Base-by-base conservation (phyloP, 164 flowering plant genomes). In the Tinospora cordifolia region DNA sequence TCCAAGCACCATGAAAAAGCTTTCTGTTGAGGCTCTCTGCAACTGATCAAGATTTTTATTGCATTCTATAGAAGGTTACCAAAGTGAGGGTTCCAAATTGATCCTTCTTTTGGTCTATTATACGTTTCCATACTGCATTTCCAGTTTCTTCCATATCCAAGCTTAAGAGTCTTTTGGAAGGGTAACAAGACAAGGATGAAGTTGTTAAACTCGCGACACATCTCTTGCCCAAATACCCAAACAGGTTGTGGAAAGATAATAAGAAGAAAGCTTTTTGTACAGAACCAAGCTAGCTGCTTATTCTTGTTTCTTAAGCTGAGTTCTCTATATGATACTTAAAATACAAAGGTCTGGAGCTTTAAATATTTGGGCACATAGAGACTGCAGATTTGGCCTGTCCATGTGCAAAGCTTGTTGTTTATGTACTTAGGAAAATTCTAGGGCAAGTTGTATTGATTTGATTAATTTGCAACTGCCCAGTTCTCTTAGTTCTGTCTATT, bases 21-120 rank as follows among this genome's bases (percentile, higher is more conserved):
- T 87, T 49, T 78, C 90, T 0, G 94, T 89, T 51, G 90, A 89
- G 69, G 90, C 84, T 34, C 63, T 85, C 65, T 89, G 94, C 83
- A 75, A 73, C 72, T 87, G 72, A 81, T n/a, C n/a, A n/a, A 51
- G 47, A 51, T 14, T 59, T 5, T 15, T 62, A 68, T n/a, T n/a
- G 63, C 6, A 64, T 58, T 36, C 21, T 49, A 39, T 30, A 4
- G 36, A 30, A 30, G 40, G 21, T 13, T 34, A 21, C 41, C 36
- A 49, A 21, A 79, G 63, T 69, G 67, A 75, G 70, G 70, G 66
- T 57, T 60, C 19, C 26, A 12, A 27, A 49, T 46, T n/a, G 19
- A 51, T 71, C 64, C 69, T 63, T 72, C 74, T n/a, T 62, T n/a
- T 49, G 64, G 67, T 24, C 47, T 38, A 70, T 30, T 30, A 30